Base-by-base conservation (phyloP, 192 early-diverging fungal genomes). In the Rhizophagus prolifer region DNA sequence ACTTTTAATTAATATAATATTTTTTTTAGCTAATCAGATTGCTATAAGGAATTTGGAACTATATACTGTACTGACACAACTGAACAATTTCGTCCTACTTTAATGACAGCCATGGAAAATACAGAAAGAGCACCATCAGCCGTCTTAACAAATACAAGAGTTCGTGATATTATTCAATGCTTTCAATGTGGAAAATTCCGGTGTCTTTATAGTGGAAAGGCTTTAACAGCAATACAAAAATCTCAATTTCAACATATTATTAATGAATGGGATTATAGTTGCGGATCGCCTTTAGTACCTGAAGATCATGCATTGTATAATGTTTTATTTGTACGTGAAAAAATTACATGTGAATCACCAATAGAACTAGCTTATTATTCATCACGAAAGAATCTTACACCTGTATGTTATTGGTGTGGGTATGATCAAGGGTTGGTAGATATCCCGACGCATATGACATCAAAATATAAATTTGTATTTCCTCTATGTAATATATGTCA, bases 321-420 rank as follows among this genome's bases (percentile, higher is more conserved):
- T 10, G 3, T 13, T 26, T 23, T 62, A 26, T 30, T 26, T 62
- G 23, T 62, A 28, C 10, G 2, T 13, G 58, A 62, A 26, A 62
- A 62, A 62, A 30, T 62, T 26, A 62, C 23, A 26, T 62, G 60
- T 62, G 23, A 62, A 62, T n/a, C 25, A 62, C 23, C 25, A 62
- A 62, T 62, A 62, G 25, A 62, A 25, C n/a, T 62, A 25, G 60
- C 60, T 13, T 62, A 62, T 62, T 62, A 62, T 62, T 62, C 25
- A 13, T 62, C 23, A 26, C 60, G 8, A 62, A 62, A 62, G 8
- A 12, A 3, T 12, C 3, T 21, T 30, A 62, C n/a, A 26, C 10
- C n/a, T 62, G 26, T 62, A 12, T 62, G 23, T 62, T 62, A 62
- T 62, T 62, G 9, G 23, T 62, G 23, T 26, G 1, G 60, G 7